These are phyloP conservation scores for Graphilbum sp. DNA, from an alignment of 2,329 filamentous ascomycete species.

Conservation along the genomic window DNA sequence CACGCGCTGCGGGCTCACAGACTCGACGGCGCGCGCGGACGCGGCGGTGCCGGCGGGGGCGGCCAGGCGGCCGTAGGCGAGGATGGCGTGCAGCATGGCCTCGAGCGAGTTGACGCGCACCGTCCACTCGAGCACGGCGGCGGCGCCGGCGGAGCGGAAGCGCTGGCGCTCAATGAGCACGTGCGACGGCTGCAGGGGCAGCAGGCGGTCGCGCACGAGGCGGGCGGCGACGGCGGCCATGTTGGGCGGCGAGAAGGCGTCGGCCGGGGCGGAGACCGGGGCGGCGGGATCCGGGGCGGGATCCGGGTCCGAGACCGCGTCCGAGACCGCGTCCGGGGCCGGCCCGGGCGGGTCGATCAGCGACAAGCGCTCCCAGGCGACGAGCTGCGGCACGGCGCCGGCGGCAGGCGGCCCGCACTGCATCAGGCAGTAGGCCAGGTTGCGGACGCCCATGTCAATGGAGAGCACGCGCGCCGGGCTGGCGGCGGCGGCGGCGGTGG, in stretches of 20 bases:
- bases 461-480: slow-evolving; percentile 42
- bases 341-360: slow-evolving; percentile 7
- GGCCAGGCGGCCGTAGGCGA: slow-evolving; percentile 37
- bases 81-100: slow-evolving; percentile 59
- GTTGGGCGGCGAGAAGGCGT: slow-evolving; percentile 17
- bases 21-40: slow-evolving; percentile 18
- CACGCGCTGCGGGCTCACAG: slow-evolving; percentile 34
- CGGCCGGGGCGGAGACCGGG: slow-evolving; percentile 1
- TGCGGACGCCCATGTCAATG: slow-evolving; percentile 73
- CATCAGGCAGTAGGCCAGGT: slow-evolving; percentile 59
- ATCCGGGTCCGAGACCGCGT: no score
- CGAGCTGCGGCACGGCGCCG: slow-evolving; percentile 5
- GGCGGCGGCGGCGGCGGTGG: slow-evolving; percentile 9
- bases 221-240: slow-evolving; percentile 18
- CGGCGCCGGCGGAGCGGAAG: slow-evolving; percentile 44
- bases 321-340: slow-evolving; percentile 2
- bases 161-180: slow-evolving; percentile 52
- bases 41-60: slow-evolving; percentile 11
- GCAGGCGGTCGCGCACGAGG: slow-evolving; percentile 19
- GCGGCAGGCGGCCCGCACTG: slow-evolving; percentile 4
- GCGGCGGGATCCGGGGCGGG: background rate
- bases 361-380: slow-evolving; percentile 12
- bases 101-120: slow-evolving; percentile 69
- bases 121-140: slow-evolving; percentile 66
- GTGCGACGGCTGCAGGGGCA: slow-evolving; percentile 42